phyloP scores from a whole-genome alignment of 768 basidiomycete genomes.

The Boletus pseudopeckii region DNA sequence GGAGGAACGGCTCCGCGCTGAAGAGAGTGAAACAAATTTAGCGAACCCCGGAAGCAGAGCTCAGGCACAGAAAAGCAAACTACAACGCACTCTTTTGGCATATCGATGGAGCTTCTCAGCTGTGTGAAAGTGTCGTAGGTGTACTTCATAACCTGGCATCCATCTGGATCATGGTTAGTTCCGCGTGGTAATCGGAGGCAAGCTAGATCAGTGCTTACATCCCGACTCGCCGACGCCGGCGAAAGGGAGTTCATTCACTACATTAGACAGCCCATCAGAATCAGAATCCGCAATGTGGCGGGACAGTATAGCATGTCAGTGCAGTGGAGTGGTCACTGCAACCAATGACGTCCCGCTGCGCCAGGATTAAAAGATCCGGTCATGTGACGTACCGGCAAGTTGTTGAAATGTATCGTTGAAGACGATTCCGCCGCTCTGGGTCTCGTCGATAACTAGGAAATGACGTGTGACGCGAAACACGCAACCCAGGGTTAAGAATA shows the following conservation, averaged over 20 bases:
- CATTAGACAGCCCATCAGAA: background rate
- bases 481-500: background rate
- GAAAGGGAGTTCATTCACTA: slow-evolving; percentile 45
- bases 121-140: slow-evolving; percentile 57
- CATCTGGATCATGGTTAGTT: slow-evolving; percentile 38
- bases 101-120: slow-evolving; percentile 46
- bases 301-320: background rate
- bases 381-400: slow-evolving; percentile 38
- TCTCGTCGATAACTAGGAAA: slow-evolving; percentile 47
- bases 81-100: slow-evolving; percentile 50
- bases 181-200: background rate
- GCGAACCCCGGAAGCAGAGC: background rate
- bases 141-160: slow-evolving; percentile 48
- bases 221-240: slow-evolving; percentile 62
- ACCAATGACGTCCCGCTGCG: slow-evolving; percentile 11
- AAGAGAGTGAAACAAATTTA: background rate
- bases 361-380: background rate
- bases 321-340: slow-evolving; percentile 6
- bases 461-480: background rate
- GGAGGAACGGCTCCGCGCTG: slow-evolving; percentile 23
- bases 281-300: too few relatives aligned
- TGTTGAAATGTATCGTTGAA: slow-evolving; percentile 64
- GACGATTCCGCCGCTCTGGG: slow-evolving; percentile 52
- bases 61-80: background rate
- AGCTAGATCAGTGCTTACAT: slow-evolving; percentile 38